Base-by-base conservation (phyloP, 2,329 filamentous ascomycete genomes). In the Cladosporium sp. region DNA sequence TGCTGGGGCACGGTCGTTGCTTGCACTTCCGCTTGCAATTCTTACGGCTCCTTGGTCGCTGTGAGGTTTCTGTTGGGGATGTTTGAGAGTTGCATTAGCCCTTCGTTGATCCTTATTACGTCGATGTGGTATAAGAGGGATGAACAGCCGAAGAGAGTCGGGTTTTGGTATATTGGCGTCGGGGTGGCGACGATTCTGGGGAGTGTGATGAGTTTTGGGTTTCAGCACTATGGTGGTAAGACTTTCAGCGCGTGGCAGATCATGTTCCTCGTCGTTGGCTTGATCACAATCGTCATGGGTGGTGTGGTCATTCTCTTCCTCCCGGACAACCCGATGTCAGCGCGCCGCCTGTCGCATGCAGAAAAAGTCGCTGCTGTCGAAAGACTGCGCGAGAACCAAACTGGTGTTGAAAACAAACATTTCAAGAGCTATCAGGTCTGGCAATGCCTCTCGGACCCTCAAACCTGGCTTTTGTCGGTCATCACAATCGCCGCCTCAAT, bases 271-370 rank as follows among this genome's bases (percentile, higher is more conserved):
- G 58, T 64, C 52, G 57, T 55, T 20, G 52, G 54, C 16, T n/a
- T 48, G 9, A 12, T 80, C 41, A 80, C 77, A 0, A 71, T 80
- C 5, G 64, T 70, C 1, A 78, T 77, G 52, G 72, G 77, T 2
- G 57, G 71, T 0, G 59, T 76, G 9, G 74, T 85, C 7, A 71
- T 79, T 61, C 64, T 76, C 16, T 75, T 78, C 46, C 80, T 86
- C 73, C 83, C 83, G 0, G 83, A 86, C 56, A 82, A 79, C 0
- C 82, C 83, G 0, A 75, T 82, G 59, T 73, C 78, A 19, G 75
- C 80, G 1, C 78, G 75, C 19, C 83, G 82, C 40, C 69, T 84
- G 2, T 71, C 67, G 0, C 72, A 76, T 4, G 69, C 77, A 11
- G 80, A 84, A 40, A 82, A 78, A 50, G 58, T 80, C 0, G 65